A percentile compares a stretch with the other conserved stretches of the same genome.
Evolutionary conservation across 2,329 filamentous ascomycete genomes (phyloP).

Genomic region (Claviceps maximensis): DNA sequence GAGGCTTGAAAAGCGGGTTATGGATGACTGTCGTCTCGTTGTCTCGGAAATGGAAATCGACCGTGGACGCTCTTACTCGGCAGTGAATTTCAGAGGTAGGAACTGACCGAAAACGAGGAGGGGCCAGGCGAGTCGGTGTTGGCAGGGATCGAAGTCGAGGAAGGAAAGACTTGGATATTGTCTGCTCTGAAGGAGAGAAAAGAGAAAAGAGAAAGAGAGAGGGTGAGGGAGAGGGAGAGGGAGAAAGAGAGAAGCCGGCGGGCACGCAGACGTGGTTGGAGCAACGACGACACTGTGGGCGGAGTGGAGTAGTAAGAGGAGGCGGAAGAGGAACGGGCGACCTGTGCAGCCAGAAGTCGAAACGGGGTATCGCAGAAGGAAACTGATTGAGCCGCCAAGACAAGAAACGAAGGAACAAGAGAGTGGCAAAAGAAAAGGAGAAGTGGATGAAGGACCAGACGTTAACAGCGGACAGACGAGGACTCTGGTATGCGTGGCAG

Average conservation of each 20-base stretch:
- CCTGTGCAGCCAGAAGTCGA: not conserved
- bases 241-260: not conserved
- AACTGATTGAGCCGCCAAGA: not conserved
- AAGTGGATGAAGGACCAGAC: not conserved
- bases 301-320: not conserved
- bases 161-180: slow-evolving; percentile 1
- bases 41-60: slow-evolving; percentile 3
- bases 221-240: not conserved
- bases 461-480: not conserved
- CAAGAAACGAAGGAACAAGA: not conserved
- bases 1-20: not conserved
- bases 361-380: slow-evolving; percentile 3
- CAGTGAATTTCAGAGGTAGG: not conserved
- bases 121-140: not conserved
- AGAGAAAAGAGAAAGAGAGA: not conserved
- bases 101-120: not conserved
- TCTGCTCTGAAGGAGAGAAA: not conserved
- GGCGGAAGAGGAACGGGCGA: not conserved
- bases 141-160: not conserved
- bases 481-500: not conserved
- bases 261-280: not conserved
- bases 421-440: not conserved
- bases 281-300: not conserved
- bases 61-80: not conserved
- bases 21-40: not conserved